phyloP scores from a whole-genome alignment of 2,329 filamentous ascomycete species.

The Fusarium burgessii region DNA sequence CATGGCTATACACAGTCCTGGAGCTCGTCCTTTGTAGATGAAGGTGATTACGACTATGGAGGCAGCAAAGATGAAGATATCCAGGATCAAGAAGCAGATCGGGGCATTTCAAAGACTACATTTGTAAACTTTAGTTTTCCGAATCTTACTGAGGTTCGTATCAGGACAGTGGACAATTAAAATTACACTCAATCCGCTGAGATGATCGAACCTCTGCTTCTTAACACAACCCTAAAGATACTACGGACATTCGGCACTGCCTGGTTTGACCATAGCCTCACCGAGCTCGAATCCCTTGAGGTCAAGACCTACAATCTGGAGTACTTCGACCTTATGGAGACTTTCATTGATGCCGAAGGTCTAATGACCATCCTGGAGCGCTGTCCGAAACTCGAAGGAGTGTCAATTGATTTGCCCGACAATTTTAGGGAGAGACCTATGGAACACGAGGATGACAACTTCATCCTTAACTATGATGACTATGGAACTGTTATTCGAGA shows the following conservation, averaged over 20 bases:
- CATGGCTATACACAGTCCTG: too few species aligned
- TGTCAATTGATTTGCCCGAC: neutral
- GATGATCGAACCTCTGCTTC: neutral
- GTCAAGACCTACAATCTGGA: neutral
- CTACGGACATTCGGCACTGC: neutral
- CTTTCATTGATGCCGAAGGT: neutral
- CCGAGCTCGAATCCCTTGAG: neutral
- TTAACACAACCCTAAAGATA: neutral
- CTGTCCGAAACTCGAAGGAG: neutral
- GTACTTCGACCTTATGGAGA: neutral
- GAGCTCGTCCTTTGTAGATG: too few species aligned
- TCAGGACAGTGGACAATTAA: accelerated
- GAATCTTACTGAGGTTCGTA: slow-evolving; percentile 4
- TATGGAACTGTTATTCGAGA: neutral
- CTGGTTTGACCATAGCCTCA: neutral
- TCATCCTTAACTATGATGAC: neutral
- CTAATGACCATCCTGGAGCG: neutral
- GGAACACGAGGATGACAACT: neutral
- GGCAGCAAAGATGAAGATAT: neutral
- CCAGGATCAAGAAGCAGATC: neutral
- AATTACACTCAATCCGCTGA: accelerated
- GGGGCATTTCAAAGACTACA: accelerated
- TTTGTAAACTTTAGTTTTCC: neutral
- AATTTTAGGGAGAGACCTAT: neutral
- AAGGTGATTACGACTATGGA: too few species aligned